Conservation (phyloP, 2,329 filamentous ascomycete genomes). For the Fusarium mundagurra region DNA sequence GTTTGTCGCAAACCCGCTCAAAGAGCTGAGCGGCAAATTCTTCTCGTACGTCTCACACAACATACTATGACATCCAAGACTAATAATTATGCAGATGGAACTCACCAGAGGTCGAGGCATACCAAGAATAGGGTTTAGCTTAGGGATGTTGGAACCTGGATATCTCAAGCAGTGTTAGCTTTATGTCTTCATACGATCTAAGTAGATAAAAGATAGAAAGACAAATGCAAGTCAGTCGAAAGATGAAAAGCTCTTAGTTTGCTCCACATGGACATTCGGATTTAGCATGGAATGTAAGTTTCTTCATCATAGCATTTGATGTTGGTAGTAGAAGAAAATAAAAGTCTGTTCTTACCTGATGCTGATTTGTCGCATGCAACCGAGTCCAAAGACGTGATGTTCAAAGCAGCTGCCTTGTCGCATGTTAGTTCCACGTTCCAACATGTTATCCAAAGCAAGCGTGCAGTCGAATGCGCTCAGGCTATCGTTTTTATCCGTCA, state of each 20-base stretch:
- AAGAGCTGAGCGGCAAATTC: constrained; percentile 79
- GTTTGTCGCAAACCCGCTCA: constrained; percentile 72
- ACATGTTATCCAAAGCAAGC: constrained; percentile 2
- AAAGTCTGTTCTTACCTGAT: constrained; percentile 42
- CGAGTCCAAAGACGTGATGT: background rate
- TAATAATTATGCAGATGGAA: constrained; percentile 49
- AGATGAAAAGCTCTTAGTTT: constrained; percentile 84
- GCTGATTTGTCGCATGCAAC: background rate
- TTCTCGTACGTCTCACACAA: constrained; percentile 64
- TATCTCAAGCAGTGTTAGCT: constrained; percentile 42
- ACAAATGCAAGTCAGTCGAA: constrained; percentile 72
- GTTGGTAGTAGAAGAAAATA: constrained; percentile 27
- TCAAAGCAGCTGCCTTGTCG: constrained; percentile 3
- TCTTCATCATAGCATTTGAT: constrained; percentile 68
- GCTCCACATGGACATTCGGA: constrained; percentile 73
- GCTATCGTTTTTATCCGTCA: constrained; percentile 52
- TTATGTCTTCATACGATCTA: constrained; percentile 7
- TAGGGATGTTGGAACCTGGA: constrained; percentile 5
- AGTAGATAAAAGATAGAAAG: constrained; percentile 34
- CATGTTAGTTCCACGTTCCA: constrained; percentile 9
- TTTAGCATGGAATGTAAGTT: constrained; percentile 81
- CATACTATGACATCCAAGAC: background rate
- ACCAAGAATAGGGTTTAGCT: constrained; percentile 52
- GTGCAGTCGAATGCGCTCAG: constrained; percentile 39
- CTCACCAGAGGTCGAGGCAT: constrained; percentile 60